phyloP scores from a whole-genome alignment of 179 eudicot genomes.

The Sideroxylon spinosum region DNA sequence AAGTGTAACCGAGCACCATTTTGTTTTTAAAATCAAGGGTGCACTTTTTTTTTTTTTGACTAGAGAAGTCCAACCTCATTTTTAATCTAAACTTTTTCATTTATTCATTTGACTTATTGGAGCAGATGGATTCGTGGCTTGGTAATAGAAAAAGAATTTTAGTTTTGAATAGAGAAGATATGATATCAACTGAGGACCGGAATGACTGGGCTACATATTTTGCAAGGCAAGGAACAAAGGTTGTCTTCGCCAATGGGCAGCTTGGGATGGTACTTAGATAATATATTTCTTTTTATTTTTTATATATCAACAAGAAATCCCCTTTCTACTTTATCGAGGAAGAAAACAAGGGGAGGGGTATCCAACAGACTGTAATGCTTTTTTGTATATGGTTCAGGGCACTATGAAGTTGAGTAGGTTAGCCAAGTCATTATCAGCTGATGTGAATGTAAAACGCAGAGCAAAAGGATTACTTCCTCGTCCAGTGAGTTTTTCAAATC shows the following conservation, averaged over 20 bases:
- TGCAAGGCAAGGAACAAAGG: constrained; percentile 78
- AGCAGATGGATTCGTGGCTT: constrained; percentile 91
- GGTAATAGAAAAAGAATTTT: constrained; percentile 83
- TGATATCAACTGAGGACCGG: constrained; percentile 87
- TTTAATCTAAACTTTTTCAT: not conserved
- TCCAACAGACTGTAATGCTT: constrained; percentile 10
- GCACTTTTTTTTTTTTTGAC: not conserved
- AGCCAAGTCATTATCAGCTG: constrained; percentile 76
- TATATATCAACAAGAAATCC: not conserved
- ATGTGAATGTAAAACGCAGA: constrained; percentile 78
- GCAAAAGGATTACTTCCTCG: constrained; percentile 94
- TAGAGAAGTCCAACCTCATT: not conserved
- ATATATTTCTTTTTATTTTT: not conserved
- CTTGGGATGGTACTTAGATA: constrained; percentile 69
- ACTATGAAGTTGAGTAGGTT: constrained; percentile 75
- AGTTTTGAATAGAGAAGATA: constrained; percentile 94
- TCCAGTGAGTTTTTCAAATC: constrained; percentile 44
- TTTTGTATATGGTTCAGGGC: constrained; percentile 56
- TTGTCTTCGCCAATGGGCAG: constrained; percentile 80
- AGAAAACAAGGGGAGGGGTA: not conserved
- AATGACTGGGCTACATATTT: constrained; percentile 92
- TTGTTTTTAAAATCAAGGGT: not conserved
- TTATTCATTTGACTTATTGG: not conserved
- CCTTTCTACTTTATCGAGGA: too few relatives aligned
- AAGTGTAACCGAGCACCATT: not conserved